Percentiles rank a stretch among this genome's conserved stretches.
Evolutionary conservation across 2,329 filamentous ascomycete genomes (phyloP).

Genomic region (Gaeumannomyces sp.): DNA sequence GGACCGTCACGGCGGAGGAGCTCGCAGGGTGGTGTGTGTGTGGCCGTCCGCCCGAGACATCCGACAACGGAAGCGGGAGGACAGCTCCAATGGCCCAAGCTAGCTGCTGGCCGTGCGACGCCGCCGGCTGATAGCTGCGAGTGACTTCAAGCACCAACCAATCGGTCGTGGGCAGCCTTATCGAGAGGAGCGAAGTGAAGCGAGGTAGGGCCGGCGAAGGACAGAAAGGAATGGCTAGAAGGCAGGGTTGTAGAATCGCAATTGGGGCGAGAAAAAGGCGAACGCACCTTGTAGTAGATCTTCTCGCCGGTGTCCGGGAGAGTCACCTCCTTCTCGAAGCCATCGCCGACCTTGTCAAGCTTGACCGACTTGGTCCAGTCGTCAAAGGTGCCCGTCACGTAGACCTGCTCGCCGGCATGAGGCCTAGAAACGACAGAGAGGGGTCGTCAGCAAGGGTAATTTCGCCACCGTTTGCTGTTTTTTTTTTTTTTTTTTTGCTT

Average conservation of each 20-base stretch:
- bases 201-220: conserved; percentile 8
- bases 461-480: background rate
- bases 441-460: background rate
- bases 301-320: conserved; percentile 62
- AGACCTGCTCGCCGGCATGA: conserved; percentile 77
- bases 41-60: background rate
- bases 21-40: background rate
- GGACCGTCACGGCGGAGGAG: background rate
- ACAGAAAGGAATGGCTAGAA: background rate
- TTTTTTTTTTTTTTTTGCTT: no score
- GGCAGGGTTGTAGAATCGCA: background rate
- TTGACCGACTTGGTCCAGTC: conserved; percentile 84
- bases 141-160: background rate
- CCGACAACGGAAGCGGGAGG: background rate
- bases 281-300: conserved; percentile 87
- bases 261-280: conserved; percentile 8
- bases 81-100: background rate
- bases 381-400: conserved; percentile 93
- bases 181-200: background rate
- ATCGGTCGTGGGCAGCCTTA: background rate
- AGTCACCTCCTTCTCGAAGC: conserved; percentile 76
- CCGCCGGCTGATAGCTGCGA: background rate
- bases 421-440: conserved; percentile 53
- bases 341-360: conserved; percentile 66
- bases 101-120: background rate